Conservation (phyloP, 1,284 basidiomycete genomes). For the Leccinum proliferum region DNA sequence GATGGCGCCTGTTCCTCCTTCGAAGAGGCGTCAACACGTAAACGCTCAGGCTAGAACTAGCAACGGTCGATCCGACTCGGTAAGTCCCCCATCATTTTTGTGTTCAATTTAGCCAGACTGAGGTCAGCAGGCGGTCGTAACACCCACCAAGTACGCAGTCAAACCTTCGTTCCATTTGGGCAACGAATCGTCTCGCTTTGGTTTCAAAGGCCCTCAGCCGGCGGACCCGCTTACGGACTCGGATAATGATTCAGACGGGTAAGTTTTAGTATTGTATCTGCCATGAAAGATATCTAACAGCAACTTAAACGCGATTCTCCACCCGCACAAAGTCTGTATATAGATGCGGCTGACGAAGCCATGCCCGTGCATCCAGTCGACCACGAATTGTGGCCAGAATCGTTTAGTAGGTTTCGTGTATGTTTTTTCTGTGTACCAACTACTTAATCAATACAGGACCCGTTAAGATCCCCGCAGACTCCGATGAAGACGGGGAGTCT, state of each 20-base stretch:
- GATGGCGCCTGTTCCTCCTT: neutral
- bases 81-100: neutral
- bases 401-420: neutral
- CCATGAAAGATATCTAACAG: neutral
- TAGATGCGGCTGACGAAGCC: neutral
- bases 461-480: neutral
- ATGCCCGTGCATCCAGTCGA: neutral
- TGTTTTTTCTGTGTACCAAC: neutral
- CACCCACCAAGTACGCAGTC: neutral
- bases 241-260: neutral
- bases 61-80: neutral
- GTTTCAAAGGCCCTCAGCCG: neutral
- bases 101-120: neutral
- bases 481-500: neutral
- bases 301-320: neutral
- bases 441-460: neutral
- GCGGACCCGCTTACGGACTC: neutral
- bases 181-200: neutral
- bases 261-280: neutral
- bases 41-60: neutral
- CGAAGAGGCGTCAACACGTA: neutral
- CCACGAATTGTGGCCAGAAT: neutral
- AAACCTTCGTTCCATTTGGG: neutral
- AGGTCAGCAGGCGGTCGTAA: neutral
- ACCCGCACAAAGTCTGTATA: neutral